Percentiles rank a stretch among this genome's conserved stretches.
These are phyloP conservation scores for Pseudonitzschia multistriata DNA, from an alignment of 108 stramenopile genomes.

Conservation along the genomic window DNA sequence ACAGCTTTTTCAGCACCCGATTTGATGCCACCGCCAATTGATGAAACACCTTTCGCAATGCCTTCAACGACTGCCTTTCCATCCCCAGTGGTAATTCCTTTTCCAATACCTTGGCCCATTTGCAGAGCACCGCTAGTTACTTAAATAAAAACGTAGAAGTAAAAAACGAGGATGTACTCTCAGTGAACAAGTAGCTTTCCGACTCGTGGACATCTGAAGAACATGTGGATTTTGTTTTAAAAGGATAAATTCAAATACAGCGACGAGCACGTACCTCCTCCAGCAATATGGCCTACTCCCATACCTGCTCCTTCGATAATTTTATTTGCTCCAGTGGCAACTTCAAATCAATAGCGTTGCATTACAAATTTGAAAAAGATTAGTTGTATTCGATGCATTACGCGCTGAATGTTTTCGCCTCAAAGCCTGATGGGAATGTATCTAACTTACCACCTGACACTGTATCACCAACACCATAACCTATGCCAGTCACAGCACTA, in stretches of 20 bases:
- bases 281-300: slow-evolving; percentile 80
- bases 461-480: slow-evolving; percentile 75
- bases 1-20: slow-evolving; percentile 77
- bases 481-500: slow-evolving; percentile 83
- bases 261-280: slow-evolving; percentile 52
- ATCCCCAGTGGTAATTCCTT: slow-evolving; percentile 75
- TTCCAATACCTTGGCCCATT: slow-evolving; percentile 78
- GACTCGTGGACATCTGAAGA: neutral
- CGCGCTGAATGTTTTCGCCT: no score
- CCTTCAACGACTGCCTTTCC: slow-evolving; percentile 63
- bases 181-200: neutral
- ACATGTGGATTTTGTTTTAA: no score
- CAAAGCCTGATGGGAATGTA: neutral
- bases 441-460: slow-evolving; percentile 62
- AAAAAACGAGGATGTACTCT: no score
- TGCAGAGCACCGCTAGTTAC: slow-evolving; percentile 70
- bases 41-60: slow-evolving; percentile 60
- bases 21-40: slow-evolving; percentile 71
- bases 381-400: no score
- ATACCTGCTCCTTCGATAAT: slow-evolving; percentile 78
- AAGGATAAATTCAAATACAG: neutral
- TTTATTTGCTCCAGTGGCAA: slow-evolving; percentile 77
- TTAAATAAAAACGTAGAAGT: neutral
- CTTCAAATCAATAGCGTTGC: slow-evolving; percentile 16
- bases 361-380: neutral